phyloP scores from a whole-genome alignment of 2,329 filamentous ascomycete genomes.

The Anthostomella pinea region DNA sequence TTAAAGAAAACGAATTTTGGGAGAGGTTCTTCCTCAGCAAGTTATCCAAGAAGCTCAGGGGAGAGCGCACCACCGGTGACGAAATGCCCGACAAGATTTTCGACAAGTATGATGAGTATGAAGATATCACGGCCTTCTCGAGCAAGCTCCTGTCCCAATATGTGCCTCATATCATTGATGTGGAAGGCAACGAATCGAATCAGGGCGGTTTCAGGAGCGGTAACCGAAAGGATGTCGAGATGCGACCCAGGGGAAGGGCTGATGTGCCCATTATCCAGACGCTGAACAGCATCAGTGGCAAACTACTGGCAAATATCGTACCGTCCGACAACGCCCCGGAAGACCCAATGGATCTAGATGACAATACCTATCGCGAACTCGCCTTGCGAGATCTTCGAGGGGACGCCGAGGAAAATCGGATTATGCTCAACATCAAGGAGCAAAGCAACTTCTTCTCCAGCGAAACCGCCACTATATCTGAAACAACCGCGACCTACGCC shows the following conservation, averaged over 20 bases:
- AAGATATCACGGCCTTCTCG: slow-evolving; percentile 56
- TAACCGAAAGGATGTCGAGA: slow-evolving; percentile 85
- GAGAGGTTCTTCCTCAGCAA: slow-evolving; percentile 89
- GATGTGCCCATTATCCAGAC: slow-evolving; percentile 88
- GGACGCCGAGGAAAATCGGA: slow-evolving; percentile 69
- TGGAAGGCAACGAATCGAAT: slow-evolving; percentile 94
- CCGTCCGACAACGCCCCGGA: slow-evolving; percentile 71
- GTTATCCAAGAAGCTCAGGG: slow-evolving; percentile 85
- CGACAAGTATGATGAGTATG: slow-evolving; percentile 78
- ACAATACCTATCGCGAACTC: slow-evolving; percentile 71
- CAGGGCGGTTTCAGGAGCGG: slow-evolving; percentile 78
- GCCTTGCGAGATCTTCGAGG: slow-evolving; percentile 77
- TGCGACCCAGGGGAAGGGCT: slow-evolving; percentile 67
- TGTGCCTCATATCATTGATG: slow-evolving; percentile 85
- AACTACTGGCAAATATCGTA: slow-evolving; percentile 84
- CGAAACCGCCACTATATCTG: slow-evolving; percentile 46
- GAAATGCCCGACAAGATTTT: slow-evolving; percentile 77
- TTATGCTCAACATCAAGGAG: slow-evolving; percentile 84
- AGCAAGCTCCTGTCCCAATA: slow-evolving; percentile 58
- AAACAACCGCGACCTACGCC: slow-evolving; percentile 54
- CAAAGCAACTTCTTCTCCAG: slow-evolving; percentile 78
- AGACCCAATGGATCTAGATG: slow-evolving; percentile 64
- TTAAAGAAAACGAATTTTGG: slow-evolving; percentile 84
- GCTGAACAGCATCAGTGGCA: slow-evolving; percentile 87
- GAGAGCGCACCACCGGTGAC: slow-evolving; percentile 76